Evolutionary conservation across 176 grass and related monocot genomes (phyloP).

Genomic region (Oryza rufipogon): DNA sequence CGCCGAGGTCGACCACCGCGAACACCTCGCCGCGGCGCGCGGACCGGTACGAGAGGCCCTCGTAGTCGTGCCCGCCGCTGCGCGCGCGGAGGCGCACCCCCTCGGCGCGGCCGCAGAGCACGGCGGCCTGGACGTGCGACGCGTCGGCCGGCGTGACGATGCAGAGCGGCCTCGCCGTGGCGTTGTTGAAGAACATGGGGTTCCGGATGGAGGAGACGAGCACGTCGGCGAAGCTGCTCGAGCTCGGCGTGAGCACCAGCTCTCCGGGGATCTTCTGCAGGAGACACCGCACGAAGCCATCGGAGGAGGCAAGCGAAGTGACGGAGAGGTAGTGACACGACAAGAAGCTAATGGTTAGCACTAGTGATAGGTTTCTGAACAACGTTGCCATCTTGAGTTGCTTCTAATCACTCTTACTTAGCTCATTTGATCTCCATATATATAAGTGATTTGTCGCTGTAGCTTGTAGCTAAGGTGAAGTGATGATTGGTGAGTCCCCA

Average conservation of each 20-base stretch:
- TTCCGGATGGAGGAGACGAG: slow-evolving; percentile 64
- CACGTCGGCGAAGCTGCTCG: slow-evolving; percentile 45
- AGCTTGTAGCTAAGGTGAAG: not conserved
- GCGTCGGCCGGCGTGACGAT: slow-evolving; percentile 50
- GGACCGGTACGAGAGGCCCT: slow-evolving; percentile 86
- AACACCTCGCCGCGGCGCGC: slow-evolving; percentile 31
- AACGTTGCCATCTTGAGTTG: slow-evolving; percentile 9
- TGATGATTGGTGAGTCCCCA: not conserved
- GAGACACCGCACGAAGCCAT: slow-evolving; percentile 62
- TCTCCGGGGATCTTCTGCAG: slow-evolving; percentile 10
- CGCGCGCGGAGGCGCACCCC: slow-evolving; percentile 27
- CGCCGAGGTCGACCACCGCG: slow-evolving; percentile 50
- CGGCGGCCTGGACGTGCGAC: slow-evolving; percentile 57
- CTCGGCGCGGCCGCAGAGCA: slow-evolving; percentile 46
- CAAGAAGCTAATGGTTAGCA: not conserved
- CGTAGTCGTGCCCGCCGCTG: slow-evolving; percentile 75
- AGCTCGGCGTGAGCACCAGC: slow-evolving; percentile 41
- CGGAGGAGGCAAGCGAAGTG: slow-evolving; percentile 23
- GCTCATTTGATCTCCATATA: not conserved
- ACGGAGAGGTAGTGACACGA: not conserved
- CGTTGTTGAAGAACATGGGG: slow-evolving; percentile 36
- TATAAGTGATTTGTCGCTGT: not conserved
- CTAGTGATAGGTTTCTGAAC: not conserved
- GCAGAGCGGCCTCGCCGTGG: slow-evolving; percentile 55
- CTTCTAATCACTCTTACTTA: not conserved